These are phyloP conservation scores for Pugionium dolabratum DNA, from an alignment of 345 rosid genomes.

Conservation along the genomic window DNA sequence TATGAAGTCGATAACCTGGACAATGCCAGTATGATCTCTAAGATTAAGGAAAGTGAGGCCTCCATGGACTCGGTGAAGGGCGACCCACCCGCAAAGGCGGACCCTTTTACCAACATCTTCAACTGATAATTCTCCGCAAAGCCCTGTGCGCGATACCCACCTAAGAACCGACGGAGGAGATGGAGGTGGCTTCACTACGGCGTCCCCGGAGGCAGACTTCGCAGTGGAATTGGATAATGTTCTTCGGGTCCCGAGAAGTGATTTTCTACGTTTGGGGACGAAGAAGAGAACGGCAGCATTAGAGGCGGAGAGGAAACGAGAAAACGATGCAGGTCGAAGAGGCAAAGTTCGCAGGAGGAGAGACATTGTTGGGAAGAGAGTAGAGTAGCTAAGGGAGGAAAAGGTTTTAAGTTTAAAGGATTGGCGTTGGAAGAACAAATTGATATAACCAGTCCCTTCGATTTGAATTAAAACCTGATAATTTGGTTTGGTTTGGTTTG, in stretches of 20 bases:
- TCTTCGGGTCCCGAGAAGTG: slow-evolving; percentile 31
- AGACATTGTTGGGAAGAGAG: slow-evolving; percentile 43
- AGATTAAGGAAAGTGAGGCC: slow-evolving; percentile 91
- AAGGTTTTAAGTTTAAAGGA: slow-evolving; percentile 22
- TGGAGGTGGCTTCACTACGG: slow-evolving; percentile 23
- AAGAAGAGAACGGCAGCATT: slow-evolving; percentile 27
- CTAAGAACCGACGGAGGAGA: slow-evolving; percentile 44
- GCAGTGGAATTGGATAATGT: slow-evolving; percentile 38
- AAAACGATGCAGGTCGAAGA: slow-evolving; percentile 45
- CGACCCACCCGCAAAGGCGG: slow-evolving; percentile 96
- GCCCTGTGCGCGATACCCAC: slow-evolving; percentile 70
- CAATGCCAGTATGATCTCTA: slow-evolving; percentile 92
- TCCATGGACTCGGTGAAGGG: slow-evolving; percentile 84
- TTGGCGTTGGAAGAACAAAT: slow-evolving; percentile 16
- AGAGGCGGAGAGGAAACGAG: slow-evolving; percentile 42
- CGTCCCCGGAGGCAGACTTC: slow-evolving; percentile 22
- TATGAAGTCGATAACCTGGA: slow-evolving; percentile 55
- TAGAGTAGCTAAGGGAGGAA: not conserved
- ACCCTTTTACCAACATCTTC: slow-evolving; percentile 76
- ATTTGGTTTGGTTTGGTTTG: slow-evolving; percentile 5
- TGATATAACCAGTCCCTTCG: slow-evolving; percentile 8
- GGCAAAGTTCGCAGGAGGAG: slow-evolving; percentile 44
- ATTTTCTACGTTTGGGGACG: slow-evolving; percentile 27
- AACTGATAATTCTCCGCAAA: slow-evolving; percentile 66
- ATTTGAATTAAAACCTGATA: not conserved